Percentiles rank a stretch among this genome's conserved stretches.
Evolutionary conservation across 2,329 filamentous ascomycete genomes (phyloP).

Genomic region (Hirsutella minnesotensis): DNA sequence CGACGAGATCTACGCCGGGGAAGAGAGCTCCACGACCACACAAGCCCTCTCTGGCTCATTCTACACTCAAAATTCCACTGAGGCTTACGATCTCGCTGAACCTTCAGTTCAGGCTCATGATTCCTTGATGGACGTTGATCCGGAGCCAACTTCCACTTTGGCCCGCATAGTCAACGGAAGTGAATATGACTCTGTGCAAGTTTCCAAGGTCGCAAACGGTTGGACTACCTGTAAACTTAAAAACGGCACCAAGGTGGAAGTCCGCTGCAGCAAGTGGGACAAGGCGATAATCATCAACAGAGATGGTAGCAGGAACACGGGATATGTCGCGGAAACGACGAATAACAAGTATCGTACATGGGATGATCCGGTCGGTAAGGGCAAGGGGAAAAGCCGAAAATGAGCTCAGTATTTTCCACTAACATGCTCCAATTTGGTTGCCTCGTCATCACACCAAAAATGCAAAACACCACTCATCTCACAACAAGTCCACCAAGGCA

Average conservation of each 20-base stretch:
- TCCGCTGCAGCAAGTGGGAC: background rate
- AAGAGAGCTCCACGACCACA: background rate
- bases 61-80: background rate
- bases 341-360: background rate
- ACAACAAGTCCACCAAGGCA: conserved; percentile 1
- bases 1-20: background rate
- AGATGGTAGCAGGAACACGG: background rate
- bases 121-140: background rate
- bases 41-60: background rate
- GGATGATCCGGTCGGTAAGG: background rate
- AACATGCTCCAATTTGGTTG: background rate
- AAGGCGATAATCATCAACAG: background rate
- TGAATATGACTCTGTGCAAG: background rate
- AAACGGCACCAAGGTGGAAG: background rate
- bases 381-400: background rate
- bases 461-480: conserved; percentile 2
- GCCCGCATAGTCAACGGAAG: background rate
- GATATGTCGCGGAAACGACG: background rate
- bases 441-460: background rate
- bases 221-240: background rate
- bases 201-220: background rate
- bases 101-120: background rate
- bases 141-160: background rate
- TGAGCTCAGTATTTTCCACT: background rate
- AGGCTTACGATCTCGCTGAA: background rate